Evolutionary conservation across 2,329 filamentous ascomycete species (phyloP).

Genomic region (Botryotinia calthae): DNA sequence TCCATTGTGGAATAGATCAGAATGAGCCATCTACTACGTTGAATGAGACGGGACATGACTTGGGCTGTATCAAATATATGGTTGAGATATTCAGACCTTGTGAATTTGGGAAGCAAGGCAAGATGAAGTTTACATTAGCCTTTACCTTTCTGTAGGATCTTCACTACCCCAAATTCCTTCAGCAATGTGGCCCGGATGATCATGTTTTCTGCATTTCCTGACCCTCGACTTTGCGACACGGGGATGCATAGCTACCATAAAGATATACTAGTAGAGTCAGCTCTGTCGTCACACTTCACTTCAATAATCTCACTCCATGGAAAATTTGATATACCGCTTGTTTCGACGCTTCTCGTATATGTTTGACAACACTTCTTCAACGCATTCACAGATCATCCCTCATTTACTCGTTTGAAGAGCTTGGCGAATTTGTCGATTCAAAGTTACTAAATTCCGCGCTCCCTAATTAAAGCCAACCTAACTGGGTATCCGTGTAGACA

Average conservation of each 20-base stretch:
- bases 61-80: background rate
- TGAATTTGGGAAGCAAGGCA: background rate
- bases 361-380: background rate
- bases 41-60: background rate
- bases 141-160: background rate
- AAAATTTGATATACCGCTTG: background rate
- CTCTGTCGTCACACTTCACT: background rate
- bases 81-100: background rate
- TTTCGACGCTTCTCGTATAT: background rate
- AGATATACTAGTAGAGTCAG: background rate
- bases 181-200: background rate
- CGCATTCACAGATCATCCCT: background rate
- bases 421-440: background rate
- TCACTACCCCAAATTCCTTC: background rate
- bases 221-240: background rate
- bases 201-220: background rate
- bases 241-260: background rate
- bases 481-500: background rate
- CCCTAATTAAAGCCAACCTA: background rate
- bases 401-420: background rate
- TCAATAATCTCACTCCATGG: background rate
- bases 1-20: background rate
- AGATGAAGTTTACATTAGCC: background rate
- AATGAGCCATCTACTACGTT: background rate
- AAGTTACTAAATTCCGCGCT: background rate